Base-by-base conservation (phyloP, 192 early-diverging fungal species). In the Allomyces javanicus region DNA sequence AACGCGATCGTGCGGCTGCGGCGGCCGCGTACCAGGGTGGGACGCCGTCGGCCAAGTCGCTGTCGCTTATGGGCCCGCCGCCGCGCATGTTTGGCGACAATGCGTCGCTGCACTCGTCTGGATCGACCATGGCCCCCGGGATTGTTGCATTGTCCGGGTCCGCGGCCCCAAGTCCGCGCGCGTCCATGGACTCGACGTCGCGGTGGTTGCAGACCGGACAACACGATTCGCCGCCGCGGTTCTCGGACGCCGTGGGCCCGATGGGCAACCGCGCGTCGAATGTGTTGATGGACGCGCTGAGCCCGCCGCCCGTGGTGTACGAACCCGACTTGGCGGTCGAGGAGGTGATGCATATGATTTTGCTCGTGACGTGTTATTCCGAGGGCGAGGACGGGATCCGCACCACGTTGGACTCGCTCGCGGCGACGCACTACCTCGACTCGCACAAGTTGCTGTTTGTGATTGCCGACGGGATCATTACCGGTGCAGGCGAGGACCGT, bases 381-480 rank as follows among this genome's bases (percentile, higher is more conserved):
- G 87, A 89, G 72, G 87, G 85, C 61, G 75, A 78, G 68, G 81
- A 87, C 33, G 81, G 84, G 9, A 76, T 90, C 44, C 78, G 85
- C 23, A 82, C 81, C 50, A 89, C 87, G 17, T 73, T 90, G 45
- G 86, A 91, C 74, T 89, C 89, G 64, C 75, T 90, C 63, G 82
- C 84, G 65, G 81, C 78, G 64, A 86, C 88, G 0, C 79, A 83
- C 67, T 90, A 87, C 67, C 83, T 84, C 21, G 74, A 81, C 12
- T 84, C 84, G 33, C 85, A 86, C 76, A 92, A 92, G 75, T 67
- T 88, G 66, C 76, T 89, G n/a, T 75, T 90, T 40, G 82, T 92
- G 64, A 86, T 91, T 65, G 83, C 82, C 61, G 89, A 91, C 72
- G 89, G 89, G 5, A 77, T 89, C 66, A 88, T 91, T 68, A 85